These are phyloP conservation scores for Blumeria hordei DNA, from an alignment of 2,329 filamentous ascomycete species.

Conservation along the genomic window DNA sequence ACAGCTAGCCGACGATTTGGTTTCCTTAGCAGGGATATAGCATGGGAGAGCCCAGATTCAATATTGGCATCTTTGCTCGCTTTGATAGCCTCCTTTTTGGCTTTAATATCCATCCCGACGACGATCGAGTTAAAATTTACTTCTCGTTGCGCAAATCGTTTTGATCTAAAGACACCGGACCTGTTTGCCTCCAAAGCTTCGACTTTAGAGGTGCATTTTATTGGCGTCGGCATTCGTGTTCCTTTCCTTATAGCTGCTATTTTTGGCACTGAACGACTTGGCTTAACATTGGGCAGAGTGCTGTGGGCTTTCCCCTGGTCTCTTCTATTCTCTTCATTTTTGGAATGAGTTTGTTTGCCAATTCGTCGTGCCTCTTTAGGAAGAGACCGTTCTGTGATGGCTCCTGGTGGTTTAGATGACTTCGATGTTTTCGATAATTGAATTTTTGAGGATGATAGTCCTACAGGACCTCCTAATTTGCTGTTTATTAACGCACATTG, in stretches of 20 bases:
- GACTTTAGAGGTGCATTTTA: constrained; percentile 24
- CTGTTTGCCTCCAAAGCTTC: constrained; percentile 18
- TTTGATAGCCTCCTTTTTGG: constrained; percentile 17
- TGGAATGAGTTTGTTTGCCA: constrained; percentile 37
- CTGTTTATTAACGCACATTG: constrained; percentile 46
- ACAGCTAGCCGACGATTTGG: constrained; percentile 50
- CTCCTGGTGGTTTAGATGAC: constrained; percentile 24
- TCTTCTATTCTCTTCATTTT: constrained; percentile 27
- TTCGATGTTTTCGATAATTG: constrained; percentile 21
- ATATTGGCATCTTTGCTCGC: constrained; percentile 40
- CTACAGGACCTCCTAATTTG: constrained; percentile 50
- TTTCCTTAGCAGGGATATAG: constrained; percentile 49
- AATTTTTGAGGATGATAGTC: constrained; percentile 29
- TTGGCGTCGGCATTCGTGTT: constrained; percentile 30
- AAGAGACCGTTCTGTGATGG: constrained; percentile 24
- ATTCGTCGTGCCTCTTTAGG: constrained; percentile 22
- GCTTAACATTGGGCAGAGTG: constrained; percentile 39
- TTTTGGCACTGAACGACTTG: constrained; percentile 33
- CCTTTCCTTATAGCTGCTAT: constrained; percentile 43
- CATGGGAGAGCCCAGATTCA: constrained; percentile 46
- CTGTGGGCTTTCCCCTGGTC: constrained; percentile 31
- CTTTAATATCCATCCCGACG: constrained; percentile 26
- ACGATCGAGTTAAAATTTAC: constrained; percentile 24
- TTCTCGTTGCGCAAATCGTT: constrained; percentile 25
- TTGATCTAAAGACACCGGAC: constrained; percentile 17